Percentiles rank a stretch among this genome's conserved stretches.
Conservation (phyloP, 2,329 filamentous ascomycete genomes). For the Trichoderma brevicompactum region DNA sequence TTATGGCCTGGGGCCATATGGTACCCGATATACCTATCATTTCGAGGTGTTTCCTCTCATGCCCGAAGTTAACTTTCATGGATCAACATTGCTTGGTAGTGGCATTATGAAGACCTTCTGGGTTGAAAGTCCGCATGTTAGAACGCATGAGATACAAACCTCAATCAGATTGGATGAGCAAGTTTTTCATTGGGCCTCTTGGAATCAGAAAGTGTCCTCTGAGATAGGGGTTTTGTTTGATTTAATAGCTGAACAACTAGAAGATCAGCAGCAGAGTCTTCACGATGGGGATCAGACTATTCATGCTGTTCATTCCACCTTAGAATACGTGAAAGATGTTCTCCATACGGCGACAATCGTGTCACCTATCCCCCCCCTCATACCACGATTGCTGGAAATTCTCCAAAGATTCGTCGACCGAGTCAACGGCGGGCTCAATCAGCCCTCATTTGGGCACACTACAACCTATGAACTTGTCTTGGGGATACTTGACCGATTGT, state of each 20-base stretch:
- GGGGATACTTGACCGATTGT: slow-evolving; percentile 39
- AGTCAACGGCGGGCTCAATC: slow-evolving; percentile 32
- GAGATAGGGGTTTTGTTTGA: slow-evolving; percentile 66
- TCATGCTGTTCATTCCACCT: slow-evolving; percentile 50
- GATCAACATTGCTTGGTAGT: slow-evolving; percentile 61
- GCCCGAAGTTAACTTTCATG: slow-evolving; percentile 61
- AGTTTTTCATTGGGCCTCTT: slow-evolving; percentile 57
- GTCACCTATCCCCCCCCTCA: slow-evolving; percentile 42
- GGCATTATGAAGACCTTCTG: slow-evolving; percentile 52
- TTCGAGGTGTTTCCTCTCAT: slow-evolving; percentile 66
- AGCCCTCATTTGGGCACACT: not conserved
- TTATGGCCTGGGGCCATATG: slow-evolving; percentile 62
- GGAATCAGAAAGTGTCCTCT: slow-evolving; percentile 63
- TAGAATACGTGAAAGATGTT: slow-evolving; percentile 53
- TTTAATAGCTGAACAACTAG: slow-evolving; percentile 56
- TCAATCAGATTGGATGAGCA: slow-evolving; percentile 54
- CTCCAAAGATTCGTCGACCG: slow-evolving; percentile 48
- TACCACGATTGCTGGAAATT: slow-evolving; percentile 50
- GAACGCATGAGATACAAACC: slow-evolving; percentile 42
- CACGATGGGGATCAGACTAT: slow-evolving; percentile 32
- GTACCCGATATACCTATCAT: slow-evolving; percentile 63
- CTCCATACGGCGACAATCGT: slow-evolving; percentile 45
- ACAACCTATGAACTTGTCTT: slow-evolving; percentile 31
- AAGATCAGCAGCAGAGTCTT: slow-evolving; percentile 25
- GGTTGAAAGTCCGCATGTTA: slow-evolving; percentile 38